phyloP scores from a whole-genome alignment of 2,329 filamentous ascomycete genomes.

The Epichloe amarillans region DNA sequence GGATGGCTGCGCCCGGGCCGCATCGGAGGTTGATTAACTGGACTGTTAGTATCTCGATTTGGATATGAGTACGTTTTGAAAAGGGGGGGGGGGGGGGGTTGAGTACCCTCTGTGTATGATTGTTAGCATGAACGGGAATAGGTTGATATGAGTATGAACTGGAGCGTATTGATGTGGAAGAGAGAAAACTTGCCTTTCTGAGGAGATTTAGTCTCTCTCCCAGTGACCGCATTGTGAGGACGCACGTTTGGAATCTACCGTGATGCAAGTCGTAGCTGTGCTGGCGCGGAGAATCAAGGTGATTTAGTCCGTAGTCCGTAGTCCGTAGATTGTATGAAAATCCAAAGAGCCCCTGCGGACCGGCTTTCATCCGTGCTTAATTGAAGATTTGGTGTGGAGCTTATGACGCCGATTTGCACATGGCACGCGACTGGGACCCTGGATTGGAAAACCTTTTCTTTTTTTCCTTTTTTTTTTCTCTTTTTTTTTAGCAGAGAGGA shows the following conservation, averaged over 20 bases:
- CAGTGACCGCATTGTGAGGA: constrained; percentile 30
- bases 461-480: no score
- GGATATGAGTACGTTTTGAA: neutral
- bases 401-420: neutral
- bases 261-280: neutral
- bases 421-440: neutral
- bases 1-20: constrained; percentile 69
- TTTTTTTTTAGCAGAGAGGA: neutral
- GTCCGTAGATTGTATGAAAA: neutral
- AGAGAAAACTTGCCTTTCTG: constrained; percentile 46
- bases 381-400: neutral
- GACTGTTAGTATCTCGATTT: constrained; percentile 12
- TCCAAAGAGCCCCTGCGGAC: constrained; percentile 5
- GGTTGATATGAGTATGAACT: neutral
- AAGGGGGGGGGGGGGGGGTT: neutral
- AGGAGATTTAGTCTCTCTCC: constrained; percentile 62
- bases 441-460: neutral
- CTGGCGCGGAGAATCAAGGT: neutral
- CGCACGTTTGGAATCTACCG: neutral
- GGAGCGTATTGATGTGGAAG: neutral
- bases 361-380: constrained; percentile 12
- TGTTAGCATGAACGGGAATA: neutral
- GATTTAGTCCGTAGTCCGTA: neutral
- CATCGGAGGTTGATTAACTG: constrained; percentile 64
- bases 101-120: constrained; percentile 29